phyloP scores from a whole-genome alignment of 768 basidiomycete genomes.

The Russula ochroleuca region DNA sequence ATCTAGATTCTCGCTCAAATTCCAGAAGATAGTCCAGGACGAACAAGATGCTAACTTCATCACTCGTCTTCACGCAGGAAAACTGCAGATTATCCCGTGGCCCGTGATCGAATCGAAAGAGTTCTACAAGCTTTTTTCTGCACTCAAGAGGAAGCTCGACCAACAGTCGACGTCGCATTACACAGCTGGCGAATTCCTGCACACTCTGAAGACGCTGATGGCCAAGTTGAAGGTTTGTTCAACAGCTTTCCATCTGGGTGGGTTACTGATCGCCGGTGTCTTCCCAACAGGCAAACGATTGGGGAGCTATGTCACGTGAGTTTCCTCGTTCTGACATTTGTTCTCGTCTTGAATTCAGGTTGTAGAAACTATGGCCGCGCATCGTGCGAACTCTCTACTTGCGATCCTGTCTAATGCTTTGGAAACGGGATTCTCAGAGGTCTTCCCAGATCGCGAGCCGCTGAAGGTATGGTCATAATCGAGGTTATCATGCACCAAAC shows the following conservation, averaged over 20 bases:
- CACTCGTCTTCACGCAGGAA: slow-evolving; percentile 52
- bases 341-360: neutral
- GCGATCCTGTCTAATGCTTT: slow-evolving; percentile 46
- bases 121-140: slow-evolving; percentile 52
- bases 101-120: slow-evolving; percentile 60
- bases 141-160: slow-evolving; percentile 46
- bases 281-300: slow-evolving; percentile 50
- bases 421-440: slow-evolving; percentile 44
- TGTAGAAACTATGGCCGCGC: slow-evolving; percentile 48
- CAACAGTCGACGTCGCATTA: slow-evolving; percentile 48
- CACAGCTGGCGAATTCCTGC: slow-evolving; percentile 52
- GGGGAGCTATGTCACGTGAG: slow-evolving; percentile 61
- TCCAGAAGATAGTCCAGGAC: slow-evolving; percentile 57
- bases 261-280: neutral
- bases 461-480: slow-evolving; percentile 42
- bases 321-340: neutral
- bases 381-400: slow-evolving; percentile 41
- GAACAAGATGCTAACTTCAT: slow-evolving; percentile 64
- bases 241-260: neutral
- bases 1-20: slow-evolving; percentile 51
- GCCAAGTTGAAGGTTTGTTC: slow-evolving; percentile 55
- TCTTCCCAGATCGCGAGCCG: slow-evolving; percentile 44
- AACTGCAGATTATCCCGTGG: slow-evolving; percentile 59
- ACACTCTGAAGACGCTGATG: slow-evolving; percentile 59
- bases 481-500: neutral